A percentile compares a stretch with the other conserved stretches of the same genome.
Conservation (phyloP, 371 early-diverging fungal species). For the Zopfochytrium polystomum region DNA sequence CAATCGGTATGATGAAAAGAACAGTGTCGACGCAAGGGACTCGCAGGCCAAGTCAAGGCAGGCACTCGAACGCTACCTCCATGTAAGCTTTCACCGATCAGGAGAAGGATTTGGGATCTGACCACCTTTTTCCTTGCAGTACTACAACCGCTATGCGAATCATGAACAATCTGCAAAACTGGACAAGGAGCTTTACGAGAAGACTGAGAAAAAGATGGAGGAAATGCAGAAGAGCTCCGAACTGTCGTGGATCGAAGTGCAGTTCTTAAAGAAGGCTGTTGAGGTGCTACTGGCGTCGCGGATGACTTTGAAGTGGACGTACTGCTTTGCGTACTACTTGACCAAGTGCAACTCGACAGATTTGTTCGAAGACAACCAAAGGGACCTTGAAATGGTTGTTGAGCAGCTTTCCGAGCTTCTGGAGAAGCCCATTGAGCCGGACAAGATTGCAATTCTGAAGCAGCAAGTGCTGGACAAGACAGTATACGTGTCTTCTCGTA, state of each 20-base stretch:
- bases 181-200: constrained; percentile 77
- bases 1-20: constrained; percentile 87
- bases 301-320: constrained; percentile 93
- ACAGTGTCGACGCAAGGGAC: constrained; percentile 76
- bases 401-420: constrained; percentile 85
- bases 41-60: constrained; percentile 79
- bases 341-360: constrained; percentile 77
- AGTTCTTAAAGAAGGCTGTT: constrained; percentile 90
- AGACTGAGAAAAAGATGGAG: constrained; percentile 94
- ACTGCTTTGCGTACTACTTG: constrained; percentile 93
- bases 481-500: constrained; percentile 68
- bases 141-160: constrained; percentile 95
- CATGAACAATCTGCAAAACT: constrained; percentile 93
- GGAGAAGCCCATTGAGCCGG: constrained; percentile 72
- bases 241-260: constrained; percentile 97
- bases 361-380: constrained; percentile 96
- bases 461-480: constrained; percentile 79
- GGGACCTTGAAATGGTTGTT: constrained; percentile 91
- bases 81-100: constrained; percentile 55
- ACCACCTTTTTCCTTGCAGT: constrained; percentile 46
- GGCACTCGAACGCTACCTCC: constrained; percentile 90
- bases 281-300: constrained; percentile 84
- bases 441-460: constrained; percentile 70
- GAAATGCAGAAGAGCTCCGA: constrained; percentile 85
- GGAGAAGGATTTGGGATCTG: not conserved